These are phyloP conservation scores for Microbotryomycetes sp. DNA, from an alignment of 1,284 basidiomycete genomes.

Conservation along the genomic window DNA sequence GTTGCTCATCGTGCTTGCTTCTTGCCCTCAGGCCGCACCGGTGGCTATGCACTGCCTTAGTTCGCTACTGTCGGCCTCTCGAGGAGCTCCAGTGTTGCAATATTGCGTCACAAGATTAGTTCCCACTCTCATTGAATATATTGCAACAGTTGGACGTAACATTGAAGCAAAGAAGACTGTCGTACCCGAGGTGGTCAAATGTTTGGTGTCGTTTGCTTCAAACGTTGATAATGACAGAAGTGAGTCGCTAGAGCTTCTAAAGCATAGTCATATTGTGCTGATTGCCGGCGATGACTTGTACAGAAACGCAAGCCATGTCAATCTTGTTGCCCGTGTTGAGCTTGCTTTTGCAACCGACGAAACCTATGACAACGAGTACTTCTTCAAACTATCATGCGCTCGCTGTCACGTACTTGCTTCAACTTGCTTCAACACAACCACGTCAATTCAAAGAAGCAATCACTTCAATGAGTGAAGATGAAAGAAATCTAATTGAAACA, in stretches of 20 bases:
- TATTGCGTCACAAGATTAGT: constrained; percentile 67
- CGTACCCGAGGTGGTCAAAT: constrained; percentile 67
- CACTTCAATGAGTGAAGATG: constrained; percentile 56
- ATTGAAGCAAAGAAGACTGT: background rate
- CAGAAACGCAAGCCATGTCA: constrained; percentile 63
- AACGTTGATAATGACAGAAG: constrained; percentile 58
- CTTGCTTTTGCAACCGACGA: constrained; percentile 59
- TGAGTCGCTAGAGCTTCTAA: constrained; percentile 46
- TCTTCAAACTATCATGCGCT: constrained; percentile 54
- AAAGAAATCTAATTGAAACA: constrained; percentile 63
- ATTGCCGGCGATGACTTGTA: background rate
- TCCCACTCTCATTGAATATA: constrained; percentile 69
- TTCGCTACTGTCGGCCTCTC: constrained; percentile 63
- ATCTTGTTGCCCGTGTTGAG: constrained; percentile 73
- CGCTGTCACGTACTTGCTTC: constrained; percentile 66
- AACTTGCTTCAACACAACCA: constrained; percentile 67
- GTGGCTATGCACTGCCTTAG: constrained; percentile 83
- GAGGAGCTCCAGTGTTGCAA: constrained; percentile 58
- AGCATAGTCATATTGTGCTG: background rate
- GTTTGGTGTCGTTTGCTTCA: constrained; percentile 61
- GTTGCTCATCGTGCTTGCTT: constrained; percentile 9
- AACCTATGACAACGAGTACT: constrained; percentile 44
- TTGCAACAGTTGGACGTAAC: constrained; percentile 50
- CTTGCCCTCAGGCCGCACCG: constrained; percentile 55
- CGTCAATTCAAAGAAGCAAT: constrained; percentile 81